These are phyloP conservation scores for Debaryomyces nepalensis DNA, from an alignment of 1,139 yeast genomes.

Conservation along the genomic window DNA sequence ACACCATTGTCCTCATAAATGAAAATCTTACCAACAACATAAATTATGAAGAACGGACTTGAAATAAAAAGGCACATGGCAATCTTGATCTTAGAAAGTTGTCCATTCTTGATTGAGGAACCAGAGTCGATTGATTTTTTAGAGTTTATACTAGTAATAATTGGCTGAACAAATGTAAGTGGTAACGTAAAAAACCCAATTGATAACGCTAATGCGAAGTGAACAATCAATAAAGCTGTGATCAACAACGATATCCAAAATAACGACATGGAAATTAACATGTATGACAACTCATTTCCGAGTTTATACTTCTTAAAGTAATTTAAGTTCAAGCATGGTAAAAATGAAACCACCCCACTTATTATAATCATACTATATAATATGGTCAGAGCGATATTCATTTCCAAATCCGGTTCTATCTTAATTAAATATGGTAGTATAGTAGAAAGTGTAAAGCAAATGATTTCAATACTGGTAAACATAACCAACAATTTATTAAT, in stretches of 20 bases:
- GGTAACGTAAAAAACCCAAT: slow-evolving; percentile 75
- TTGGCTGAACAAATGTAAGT: slow-evolving; percentile 63
- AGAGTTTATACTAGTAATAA: slow-evolving; percentile 22
- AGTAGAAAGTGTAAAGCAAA: slow-evolving; percentile 34
- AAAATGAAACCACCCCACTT: slow-evolving; percentile 24
- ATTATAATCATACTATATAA: slow-evolving; percentile 25
- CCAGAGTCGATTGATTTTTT: not conserved
- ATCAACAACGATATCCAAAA: slow-evolving; percentile 69
- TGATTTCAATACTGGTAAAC: slow-evolving; percentile 41
- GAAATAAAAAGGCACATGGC: slow-evolving; percentile 46
- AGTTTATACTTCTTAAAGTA: slow-evolving; percentile 20
- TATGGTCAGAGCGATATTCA: slow-evolving; percentile 23
- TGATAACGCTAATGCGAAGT: slow-evolving; percentile 77
- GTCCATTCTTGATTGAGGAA: slow-evolving; percentile 1
- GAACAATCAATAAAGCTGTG: slow-evolving; percentile 77
- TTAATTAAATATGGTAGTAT: slow-evolving; percentile 31
- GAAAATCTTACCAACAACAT: slow-evolving; percentile 35
- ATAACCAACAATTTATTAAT: slow-evolving; percentile 32
- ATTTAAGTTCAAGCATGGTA: slow-evolving; percentile 23
- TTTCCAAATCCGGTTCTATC: slow-evolving; percentile 22
- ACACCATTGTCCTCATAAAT: slow-evolving; percentile 38
- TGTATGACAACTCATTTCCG: slow-evolving; percentile 28
- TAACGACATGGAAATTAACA: slow-evolving; percentile 49
- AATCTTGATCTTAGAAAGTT: slow-evolving; percentile 33
- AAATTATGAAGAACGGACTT: slow-evolving; percentile 57